Conservation (phyloP, 305 asterid species). For the Salvia sclarea region DNA sequence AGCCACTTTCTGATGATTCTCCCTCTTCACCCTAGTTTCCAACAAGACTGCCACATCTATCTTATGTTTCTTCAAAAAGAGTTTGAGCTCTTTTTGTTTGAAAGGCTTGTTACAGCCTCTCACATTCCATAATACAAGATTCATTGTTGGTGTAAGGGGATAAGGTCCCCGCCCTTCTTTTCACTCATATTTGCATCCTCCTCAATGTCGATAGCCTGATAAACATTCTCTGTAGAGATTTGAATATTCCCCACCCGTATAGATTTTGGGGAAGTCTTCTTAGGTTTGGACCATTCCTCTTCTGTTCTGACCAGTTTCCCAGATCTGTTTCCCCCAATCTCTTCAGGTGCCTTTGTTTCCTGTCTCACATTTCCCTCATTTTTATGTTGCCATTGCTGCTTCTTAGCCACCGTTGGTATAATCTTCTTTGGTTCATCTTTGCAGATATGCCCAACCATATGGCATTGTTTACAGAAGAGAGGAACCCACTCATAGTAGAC, state of each 20-base stretch:
- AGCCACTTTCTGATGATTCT: no score
- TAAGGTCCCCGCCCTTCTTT: neutral
- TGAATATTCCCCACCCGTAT: no score
- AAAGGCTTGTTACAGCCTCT: neutral
- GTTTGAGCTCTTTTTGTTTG: neutral
- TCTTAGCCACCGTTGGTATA: no score
- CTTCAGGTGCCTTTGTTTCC: no score
- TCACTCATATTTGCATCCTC: no score
- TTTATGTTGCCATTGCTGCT: neutral
- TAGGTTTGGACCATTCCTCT: no score
- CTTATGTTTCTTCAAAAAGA: neutral
- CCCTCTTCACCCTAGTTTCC: neutral
- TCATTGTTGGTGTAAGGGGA: neutral
- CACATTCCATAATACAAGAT: neutral
- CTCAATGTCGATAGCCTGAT: no score
- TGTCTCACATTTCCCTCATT: neutral
- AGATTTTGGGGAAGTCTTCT: no score
- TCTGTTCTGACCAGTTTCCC: no score
- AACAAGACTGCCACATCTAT: neutral
- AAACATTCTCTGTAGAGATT: no score
- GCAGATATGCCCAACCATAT: neutral
- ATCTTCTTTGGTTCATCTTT: no score
- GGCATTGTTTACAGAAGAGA: neutral
- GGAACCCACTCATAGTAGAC: neutral
- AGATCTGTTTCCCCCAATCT: no score